Evolutionary conservation across 306 rosid species (phyloP).

Genomic region (Cyamopsis tetragonoloba): DNA sequence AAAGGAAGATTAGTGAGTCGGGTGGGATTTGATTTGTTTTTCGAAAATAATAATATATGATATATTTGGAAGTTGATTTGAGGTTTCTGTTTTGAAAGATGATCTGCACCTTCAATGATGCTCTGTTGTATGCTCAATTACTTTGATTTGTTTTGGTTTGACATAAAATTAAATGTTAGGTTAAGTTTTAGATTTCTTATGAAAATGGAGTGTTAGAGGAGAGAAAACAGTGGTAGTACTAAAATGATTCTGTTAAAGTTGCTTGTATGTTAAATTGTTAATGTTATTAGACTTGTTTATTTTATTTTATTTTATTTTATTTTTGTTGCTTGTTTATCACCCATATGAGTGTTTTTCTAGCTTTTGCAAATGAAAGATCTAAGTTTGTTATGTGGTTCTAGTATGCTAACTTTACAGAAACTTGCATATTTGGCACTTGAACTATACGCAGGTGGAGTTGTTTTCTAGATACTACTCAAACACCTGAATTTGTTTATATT

Average conservation of each 20-base stretch:
- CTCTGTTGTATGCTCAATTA: constrained; percentile 14
- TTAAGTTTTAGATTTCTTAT: constrained; percentile 16
- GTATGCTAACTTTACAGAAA: constrained; percentile 11
- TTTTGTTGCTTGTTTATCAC: constrained; percentile 3
- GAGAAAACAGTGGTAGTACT: not conserved
- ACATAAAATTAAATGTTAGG: constrained; percentile 3
- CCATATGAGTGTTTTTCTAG: not conserved
- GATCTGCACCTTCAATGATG: constrained; percentile 8
- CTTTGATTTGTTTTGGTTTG: not conserved
- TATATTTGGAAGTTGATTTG: constrained; percentile 9
- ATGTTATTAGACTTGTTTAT: not conserved
- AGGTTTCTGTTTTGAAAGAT: constrained; percentile 7
- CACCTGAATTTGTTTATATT: constrained; percentile 5
- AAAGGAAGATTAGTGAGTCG: not conserved
- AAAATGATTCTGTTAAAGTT: not conserved
- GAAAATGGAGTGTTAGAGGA: not conserved
- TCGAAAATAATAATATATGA: not conserved
- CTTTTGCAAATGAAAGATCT: constrained; percentile 12
- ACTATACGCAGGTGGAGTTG: constrained; percentile 7
- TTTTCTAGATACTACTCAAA: constrained; percentile 8
- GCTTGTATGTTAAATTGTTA: not conserved
- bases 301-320: no score
- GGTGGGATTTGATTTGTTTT: not conserved
- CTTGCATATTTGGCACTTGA: constrained; percentile 17
- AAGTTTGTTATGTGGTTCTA: not conserved